Evolutionary conservation across 1,284 basidiomycete species (phyloP), one percentile per base, ranked within the genome.

Genomic region (Ustilago nuda): DNA sequence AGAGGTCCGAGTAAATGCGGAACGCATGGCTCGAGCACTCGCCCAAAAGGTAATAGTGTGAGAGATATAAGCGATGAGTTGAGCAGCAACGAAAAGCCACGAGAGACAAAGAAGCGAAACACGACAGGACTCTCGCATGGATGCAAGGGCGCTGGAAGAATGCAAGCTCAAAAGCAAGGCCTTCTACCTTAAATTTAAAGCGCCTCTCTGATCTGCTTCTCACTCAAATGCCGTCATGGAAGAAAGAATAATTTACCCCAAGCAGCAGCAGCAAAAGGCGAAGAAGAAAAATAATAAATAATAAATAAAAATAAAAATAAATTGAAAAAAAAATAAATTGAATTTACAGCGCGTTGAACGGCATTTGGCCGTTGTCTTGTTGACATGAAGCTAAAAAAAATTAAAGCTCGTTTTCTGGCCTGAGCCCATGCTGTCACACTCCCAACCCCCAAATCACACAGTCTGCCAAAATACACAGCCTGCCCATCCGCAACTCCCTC

Each of bases 321-420:
- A n/a, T n/a, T n/a, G 23, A 23, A 23, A 23, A 48, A 48, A 50
- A 50, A 50, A 30, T 27, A 50, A 50, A 50, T 45, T 45, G 41
- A 15, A 7, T 45, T 19, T 50, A 19, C n/a, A 11, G 17, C 23
- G 43, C n/a, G 43, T 19, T 45, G 7, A 11, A 32, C 59, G 55
- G 56, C 66, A 17, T 56, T 61, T 61, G 59, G 36, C 46, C 66
- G 66, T 43, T 46, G 35, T 35, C 30, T 53, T 9, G 17, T 30
- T 13, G 50, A 52, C 13, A 52, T 23, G 23, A 35, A 32, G 53
- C 30, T 23, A 32, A 43, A 56, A 32, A 43, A 56, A 57, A 33
- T 54, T 64, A 57, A 33, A 64, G 61, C 61, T 64, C 55, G 32
- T 48, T 52, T 56, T 43, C 8, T 30, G 11, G 45, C 23, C 45